These are phyloP conservation scores for Citrus reticulata DNA, from an alignment of 345 rosid species.

Conservation along the genomic window DNA sequence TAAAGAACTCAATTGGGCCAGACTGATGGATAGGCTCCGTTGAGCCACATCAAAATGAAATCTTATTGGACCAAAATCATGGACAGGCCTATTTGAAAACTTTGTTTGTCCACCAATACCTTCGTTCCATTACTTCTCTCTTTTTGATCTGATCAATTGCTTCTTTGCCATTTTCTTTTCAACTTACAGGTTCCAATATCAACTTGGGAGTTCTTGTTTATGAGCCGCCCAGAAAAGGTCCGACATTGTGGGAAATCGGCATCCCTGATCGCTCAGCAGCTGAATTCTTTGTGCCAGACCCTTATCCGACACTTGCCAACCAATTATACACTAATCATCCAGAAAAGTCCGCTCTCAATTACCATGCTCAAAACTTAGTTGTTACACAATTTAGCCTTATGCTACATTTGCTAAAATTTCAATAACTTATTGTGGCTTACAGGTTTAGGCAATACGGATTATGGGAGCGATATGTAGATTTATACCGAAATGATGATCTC, in stretches of 20 bases:
- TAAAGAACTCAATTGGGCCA: too few species aligned
- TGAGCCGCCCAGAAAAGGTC: conserved; percentile 70
- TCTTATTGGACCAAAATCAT: background rate
- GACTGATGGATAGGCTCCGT: too few species aligned
- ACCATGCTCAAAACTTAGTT: background rate
- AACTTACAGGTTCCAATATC: conserved; percentile 31
- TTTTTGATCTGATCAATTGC: background rate
- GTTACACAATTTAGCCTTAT: background rate
- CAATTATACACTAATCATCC: conserved; percentile 18
- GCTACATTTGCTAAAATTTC: background rate
- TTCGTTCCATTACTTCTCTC: too few species aligned
- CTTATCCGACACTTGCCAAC: conserved; percentile 49
- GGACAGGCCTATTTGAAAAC: too few species aligned
- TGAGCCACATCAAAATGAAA: background rate
- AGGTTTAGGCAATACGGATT: conserved; percentile 83
- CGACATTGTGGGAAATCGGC: conserved; percentile 88
- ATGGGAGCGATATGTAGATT: conserved; percentile 57
- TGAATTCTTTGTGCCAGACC: conserved; percentile 64
- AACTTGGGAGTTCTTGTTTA: conserved; percentile 47
- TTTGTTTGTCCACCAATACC: too few species aligned
- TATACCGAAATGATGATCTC: conserved; percentile 51
- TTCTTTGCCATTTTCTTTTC: background rate
- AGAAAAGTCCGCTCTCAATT: conserved; percentile 32
- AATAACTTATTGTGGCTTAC: background rate
- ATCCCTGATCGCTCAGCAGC: conserved; percentile 66